Base-by-base conservation (phyloP, 176 grass and related monocot genomes). In the Paspalum vaginatum region DNA sequence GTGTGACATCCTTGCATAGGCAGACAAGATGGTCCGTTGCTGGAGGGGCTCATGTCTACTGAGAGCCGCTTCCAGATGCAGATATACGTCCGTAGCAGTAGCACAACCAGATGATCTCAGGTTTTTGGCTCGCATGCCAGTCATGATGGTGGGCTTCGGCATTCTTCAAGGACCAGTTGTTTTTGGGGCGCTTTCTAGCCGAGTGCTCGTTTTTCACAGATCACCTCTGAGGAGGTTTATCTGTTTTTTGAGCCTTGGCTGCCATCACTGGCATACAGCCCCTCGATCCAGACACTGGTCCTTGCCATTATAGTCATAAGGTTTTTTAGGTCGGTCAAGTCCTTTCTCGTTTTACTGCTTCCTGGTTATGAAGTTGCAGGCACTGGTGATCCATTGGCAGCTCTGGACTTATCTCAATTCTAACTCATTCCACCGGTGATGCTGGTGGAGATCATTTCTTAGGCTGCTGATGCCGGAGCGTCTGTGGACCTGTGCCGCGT, bases 1-100 rank as follows among this genome's bases (percentile, higher is more conserved):
- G 97, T 99, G 97, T 32, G 93, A 93, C 77, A 93, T 99, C 84
- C 82, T 99, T 59, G 84, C 65, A 52, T 99, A 96, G 89, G 53
- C 72, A 72, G 12, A 65, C 26, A 86, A 79, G 61, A 42, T 55
- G 79, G 68, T 72, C 26, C 20, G 20, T 70, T 65, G 70, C 69
- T 58, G 82, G 79, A 46, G 53, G 76, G 39, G 60, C 55, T 79
- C 44, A 21, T 61, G 24, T 65, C 50, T 81, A 65, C 65, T 61
- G 65, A 48, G 81, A 87, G 76, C 51, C 26, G 11, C 88, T 61
- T 76, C 72, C 80, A 85, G 51, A 67, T 91, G 82, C 83, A 88
- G 21, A 90, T 80, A 85, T 50, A 65, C 0, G 17, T 63, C 38
- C 15, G 8, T 69, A 87, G 84, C 43, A 63, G 79, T 85, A 88